These are phyloP conservation scores for Phylloporus sp. DNA, from an alignment of 768 basidiomycete genomes.

Conservation along the genomic window DNA sequence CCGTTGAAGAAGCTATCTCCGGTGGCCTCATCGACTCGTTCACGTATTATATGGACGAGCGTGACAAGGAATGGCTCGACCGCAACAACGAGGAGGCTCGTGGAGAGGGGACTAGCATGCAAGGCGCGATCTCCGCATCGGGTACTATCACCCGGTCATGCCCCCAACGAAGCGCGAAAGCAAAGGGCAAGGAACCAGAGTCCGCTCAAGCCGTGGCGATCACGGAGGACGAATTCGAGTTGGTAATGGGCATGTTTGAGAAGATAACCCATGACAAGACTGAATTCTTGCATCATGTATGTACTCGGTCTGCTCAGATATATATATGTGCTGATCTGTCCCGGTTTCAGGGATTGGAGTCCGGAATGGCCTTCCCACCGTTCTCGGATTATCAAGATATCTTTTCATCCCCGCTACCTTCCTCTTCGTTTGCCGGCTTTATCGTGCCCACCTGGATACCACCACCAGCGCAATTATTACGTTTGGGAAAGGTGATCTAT, in stretches of 20 bases:
- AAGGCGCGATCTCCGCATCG: constrained; percentile 56
- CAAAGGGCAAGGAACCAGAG: constrained; percentile 83
- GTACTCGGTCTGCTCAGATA: constrained; percentile 36
- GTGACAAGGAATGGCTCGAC: constrained; percentile 91
- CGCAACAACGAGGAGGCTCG: constrained; percentile 84
- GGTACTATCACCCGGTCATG: constrained; percentile 52
- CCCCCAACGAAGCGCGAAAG: constrained; percentile 60
- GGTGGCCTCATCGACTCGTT: constrained; percentile 67
- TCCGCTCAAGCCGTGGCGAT: constrained; percentile 58
- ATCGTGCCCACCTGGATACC: constrained; percentile 67
- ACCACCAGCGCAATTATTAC: constrained; percentile 51
- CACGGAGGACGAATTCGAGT: constrained; percentile 89
- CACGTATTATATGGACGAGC: constrained; percentile 93
- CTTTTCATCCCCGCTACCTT: constrained; percentile 54
- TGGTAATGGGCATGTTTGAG: constrained; percentile 93
- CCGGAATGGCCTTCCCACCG: constrained; percentile 63
- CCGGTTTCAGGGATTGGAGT: constrained; percentile 50
- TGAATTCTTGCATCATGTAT: constrained; percentile 84
- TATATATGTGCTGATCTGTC: too few species aligned
- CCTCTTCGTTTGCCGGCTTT: constrained; percentile 65
- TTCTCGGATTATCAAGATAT: constrained; percentile 70
- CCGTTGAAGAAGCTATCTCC: constrained; percentile 69
- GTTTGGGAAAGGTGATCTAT: constrained; percentile 70
- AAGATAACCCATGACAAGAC: constrained; percentile 85
- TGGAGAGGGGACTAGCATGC: constrained; percentile 79